A percentile compares a stretch with the other conserved stretches of the same genome.
Evolutionary conservation across 2,329 filamentous ascomycete genomes (phyloP).

Genomic region (Aureobasidium sp.): DNA sequence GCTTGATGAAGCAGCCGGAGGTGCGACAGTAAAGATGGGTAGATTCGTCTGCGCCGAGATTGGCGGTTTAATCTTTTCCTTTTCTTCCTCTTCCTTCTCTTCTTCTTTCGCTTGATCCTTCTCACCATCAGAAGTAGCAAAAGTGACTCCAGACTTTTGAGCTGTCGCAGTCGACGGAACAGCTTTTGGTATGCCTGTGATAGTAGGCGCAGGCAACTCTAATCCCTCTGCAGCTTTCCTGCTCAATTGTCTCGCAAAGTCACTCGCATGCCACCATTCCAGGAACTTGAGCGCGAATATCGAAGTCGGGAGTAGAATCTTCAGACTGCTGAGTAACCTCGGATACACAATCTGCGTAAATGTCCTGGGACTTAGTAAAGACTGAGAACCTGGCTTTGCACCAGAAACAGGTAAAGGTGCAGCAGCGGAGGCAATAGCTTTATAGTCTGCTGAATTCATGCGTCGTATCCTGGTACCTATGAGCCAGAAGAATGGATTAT

Average conservation of each 20-base stretch:
- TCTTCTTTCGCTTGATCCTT: background rate
- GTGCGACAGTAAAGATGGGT: constrained; percentile 69
- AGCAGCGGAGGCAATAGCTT: constrained; percentile 62
- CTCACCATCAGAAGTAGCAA: background rate
- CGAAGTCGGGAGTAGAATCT: constrained; percentile 76
- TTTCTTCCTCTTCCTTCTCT: constrained; percentile 10
- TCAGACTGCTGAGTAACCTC: constrained; percentile 63
- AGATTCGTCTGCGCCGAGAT: constrained; percentile 68
- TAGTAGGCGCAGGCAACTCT: constrained; percentile 79
- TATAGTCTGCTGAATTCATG: constrained; percentile 74
- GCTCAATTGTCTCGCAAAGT: constrained; percentile 87
- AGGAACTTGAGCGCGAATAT: constrained; percentile 98
- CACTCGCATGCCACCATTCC: constrained; percentile 98
- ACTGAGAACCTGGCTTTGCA: constrained; percentile 28
- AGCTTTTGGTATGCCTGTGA: constrained; percentile 50
- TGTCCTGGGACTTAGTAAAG: constrained; percentile 58
- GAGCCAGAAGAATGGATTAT: constrained; percentile 85
- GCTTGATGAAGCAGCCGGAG: constrained; percentile 50
- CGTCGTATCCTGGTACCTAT: constrained; percentile 79
- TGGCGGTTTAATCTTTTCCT: constrained; percentile 45
- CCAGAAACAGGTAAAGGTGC: constrained; percentile 36
- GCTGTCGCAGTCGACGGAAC: background rate
- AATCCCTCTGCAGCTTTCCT: constrained; percentile 79
- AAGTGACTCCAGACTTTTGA: constrained; percentile 12
- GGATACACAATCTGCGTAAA: constrained; percentile 52